A percentile compares a stretch with the other conserved stretches of the same genome.
These are phyloP conservation scores for Phialophora verrucosa DNA, from an alignment of 2,329 filamentous ascomycete species.

Conservation along the genomic window DNA sequence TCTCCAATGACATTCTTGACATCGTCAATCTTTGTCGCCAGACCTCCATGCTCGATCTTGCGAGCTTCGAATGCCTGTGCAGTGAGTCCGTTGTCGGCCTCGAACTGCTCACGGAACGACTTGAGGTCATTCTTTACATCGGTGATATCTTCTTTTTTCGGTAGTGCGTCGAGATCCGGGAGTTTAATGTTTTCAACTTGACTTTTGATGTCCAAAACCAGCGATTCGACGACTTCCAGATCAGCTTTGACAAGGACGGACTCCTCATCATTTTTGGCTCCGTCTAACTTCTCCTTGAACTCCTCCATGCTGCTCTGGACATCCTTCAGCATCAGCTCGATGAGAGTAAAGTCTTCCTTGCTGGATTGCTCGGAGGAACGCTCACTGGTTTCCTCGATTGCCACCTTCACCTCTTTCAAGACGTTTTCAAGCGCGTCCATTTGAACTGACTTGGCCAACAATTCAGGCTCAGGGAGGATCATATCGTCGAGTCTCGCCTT, in stretches of 20 bases:
- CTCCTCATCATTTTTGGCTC: slow-evolving; percentile 49
- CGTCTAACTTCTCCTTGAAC: slow-evolving; percentile 56
- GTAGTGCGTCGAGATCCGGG: slow-evolving; percentile 71
- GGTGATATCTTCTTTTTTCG: slow-evolving; percentile 76
- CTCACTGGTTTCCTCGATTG: slow-evolving; percentile 67
- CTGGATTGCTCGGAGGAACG: slow-evolving; percentile 71
- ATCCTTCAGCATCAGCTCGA: slow-evolving; percentile 80
- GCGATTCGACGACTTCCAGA: slow-evolving; percentile 77
- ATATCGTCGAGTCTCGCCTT: slow-evolving; percentile 88
- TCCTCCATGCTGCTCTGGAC: slow-evolving; percentile 78
- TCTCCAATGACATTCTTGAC: slow-evolving; percentile 79
- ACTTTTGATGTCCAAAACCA: slow-evolving; percentile 83
- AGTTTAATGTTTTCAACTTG: slow-evolving; percentile 75
- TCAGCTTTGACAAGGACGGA: slow-evolving; percentile 76
- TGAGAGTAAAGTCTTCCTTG: slow-evolving; percentile 76
- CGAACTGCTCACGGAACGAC: slow-evolving; percentile 71
- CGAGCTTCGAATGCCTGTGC: slow-evolving; percentile 82
- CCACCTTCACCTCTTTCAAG: slow-evolving; percentile 76
- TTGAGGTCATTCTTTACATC: slow-evolving; percentile 73
- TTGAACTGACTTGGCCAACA: slow-evolving; percentile 67
- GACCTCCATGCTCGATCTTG: slow-evolving; percentile 78
- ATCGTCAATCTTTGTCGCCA: slow-evolving; percentile 78
- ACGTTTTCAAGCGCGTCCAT: slow-evolving; percentile 69
- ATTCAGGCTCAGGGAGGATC: slow-evolving; percentile 67
- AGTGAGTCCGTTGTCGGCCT: slow-evolving; percentile 72